These are phyloP conservation scores for Osmanthus fragrans DNA, from an alignment of 257 asterid genomes.

Conservation along the genomic window DNA sequence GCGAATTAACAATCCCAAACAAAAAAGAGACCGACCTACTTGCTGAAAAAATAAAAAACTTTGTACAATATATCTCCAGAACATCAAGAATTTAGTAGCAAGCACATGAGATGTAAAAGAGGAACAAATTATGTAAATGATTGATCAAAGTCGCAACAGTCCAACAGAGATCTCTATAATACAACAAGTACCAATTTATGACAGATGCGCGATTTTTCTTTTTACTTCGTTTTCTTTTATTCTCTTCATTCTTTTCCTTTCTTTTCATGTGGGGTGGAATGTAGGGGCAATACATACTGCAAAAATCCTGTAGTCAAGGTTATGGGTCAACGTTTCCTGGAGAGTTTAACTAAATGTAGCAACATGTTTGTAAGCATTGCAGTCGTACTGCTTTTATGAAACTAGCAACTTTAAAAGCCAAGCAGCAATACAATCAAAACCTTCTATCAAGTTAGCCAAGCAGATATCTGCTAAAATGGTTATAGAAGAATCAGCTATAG, in stretches of 20 bases:
- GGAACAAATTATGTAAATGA: slow-evolving; percentile 12
- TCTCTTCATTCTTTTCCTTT: background rate
- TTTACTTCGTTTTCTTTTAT: background rate
- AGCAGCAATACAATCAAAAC: background rate
- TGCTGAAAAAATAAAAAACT: slow-evolving; percentile 54
- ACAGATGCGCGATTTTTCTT: background rate
- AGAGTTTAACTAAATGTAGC: background rate
- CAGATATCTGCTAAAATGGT: background rate
- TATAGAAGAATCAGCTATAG: background rate
- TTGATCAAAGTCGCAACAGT: background rate
- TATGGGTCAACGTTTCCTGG: background rate
- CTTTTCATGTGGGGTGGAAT: background rate
- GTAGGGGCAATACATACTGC: background rate
- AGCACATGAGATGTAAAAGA: background rate
- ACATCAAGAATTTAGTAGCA: slow-evolving; percentile 11
- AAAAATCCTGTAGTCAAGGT: background rate
- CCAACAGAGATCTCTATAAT: background rate
- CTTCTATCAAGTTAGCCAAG: background rate
- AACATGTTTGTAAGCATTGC: background rate
- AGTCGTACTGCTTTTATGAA: background rate
- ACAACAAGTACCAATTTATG: background rate
- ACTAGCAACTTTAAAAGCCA: background rate
- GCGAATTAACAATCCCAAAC: slow-evolving; percentile 95
- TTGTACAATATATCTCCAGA: background rate
- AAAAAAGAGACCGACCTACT: slow-evolving; percentile 95